A percentile compares a stretch with the other conserved stretches of the same genome.
Conservation (phyloP, 495 filamentous ascomycete genomes). For the Ascodesmis nigricans region DNA sequence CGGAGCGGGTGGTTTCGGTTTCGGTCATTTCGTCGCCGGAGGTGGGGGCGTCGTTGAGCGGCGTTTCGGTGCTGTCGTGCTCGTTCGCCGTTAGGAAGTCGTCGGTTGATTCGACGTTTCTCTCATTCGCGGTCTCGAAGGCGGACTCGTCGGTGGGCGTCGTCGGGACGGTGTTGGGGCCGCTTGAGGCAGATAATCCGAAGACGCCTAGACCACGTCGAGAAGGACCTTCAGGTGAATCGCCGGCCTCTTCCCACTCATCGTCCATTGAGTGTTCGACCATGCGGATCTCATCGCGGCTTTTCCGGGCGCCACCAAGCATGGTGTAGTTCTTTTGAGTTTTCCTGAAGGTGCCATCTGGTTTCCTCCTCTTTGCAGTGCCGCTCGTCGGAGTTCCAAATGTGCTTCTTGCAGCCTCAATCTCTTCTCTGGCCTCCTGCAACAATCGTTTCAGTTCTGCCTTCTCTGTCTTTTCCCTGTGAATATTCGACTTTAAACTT, state of each 20-base stretch:
- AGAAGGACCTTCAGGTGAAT: too few species aligned
- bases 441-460: constrained; percentile 86
- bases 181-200: constrained; percentile 4
- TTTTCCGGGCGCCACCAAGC: constrained; percentile 54
- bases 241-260: constrained; percentile 70
- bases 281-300: constrained; percentile 50
- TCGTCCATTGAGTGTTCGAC: constrained; percentile 35
- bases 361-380: constrained; percentile 43
- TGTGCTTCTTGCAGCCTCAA: constrained; percentile 45
- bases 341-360: constrained; percentile 55
- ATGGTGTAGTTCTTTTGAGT: constrained; percentile 35
- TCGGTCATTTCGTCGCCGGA: constrained; percentile 62
- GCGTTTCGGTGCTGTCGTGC: constrained; percentile 54
- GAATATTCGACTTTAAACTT: constrained; percentile 76
- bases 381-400: constrained; percentile 25
- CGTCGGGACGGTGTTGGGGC: constrained; percentile 10
- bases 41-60: constrained; percentile 44
- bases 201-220: too few species aligned
- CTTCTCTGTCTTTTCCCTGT: constrained; percentile 95
- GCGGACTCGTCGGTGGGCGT: constrained; percentile 5
- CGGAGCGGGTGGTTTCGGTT: constrained; percentile 47
- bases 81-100: constrained; percentile 74
- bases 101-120: constrained; percentile 34
- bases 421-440: constrained; percentile 82
- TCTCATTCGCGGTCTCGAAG: constrained; percentile 24